Conservation (phyloP, 306 rosid species). For the Luffa aegyptiaca region DNA sequence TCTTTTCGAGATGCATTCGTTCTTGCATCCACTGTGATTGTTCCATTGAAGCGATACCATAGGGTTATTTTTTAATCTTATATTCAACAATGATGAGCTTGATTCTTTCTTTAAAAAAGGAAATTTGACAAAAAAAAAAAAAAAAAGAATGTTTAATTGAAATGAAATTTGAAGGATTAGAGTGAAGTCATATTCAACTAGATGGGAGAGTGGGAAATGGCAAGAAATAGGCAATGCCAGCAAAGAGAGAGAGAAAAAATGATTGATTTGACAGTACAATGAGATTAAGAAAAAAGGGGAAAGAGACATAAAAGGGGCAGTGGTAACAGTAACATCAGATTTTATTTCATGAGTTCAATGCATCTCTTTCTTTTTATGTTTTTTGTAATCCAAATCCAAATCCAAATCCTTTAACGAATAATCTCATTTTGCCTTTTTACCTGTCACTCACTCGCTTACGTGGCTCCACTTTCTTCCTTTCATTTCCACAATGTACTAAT, state of each 20-base stretch:
- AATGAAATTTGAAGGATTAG: neutral
- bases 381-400: neutral
- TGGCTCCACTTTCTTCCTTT: neutral
- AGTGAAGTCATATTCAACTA: neutral
- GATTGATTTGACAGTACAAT: slow-evolving; percentile 4
- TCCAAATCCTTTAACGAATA: neutral
- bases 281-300: neutral
- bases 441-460: neutral
- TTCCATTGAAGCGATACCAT: too few relatives aligned
- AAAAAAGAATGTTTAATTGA: neutral
- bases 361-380: neutral
- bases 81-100: too few relatives aligned
- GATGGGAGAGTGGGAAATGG: neutral
- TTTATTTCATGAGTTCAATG: neutral
- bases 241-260: neutral
- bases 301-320: neutral
- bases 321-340: neutral
- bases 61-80: too few relatives aligned
- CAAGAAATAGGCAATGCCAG: neutral
- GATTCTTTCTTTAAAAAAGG: too few relatives aligned
- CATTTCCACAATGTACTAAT: neutral
- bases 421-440: neutral
- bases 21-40: too few relatives aligned
- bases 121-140: too few relatives aligned
- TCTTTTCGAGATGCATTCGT: too few relatives aligned